These are phyloP conservation scores for Mycena kentingensis DNA, from an alignment of 768 basidiomycete genomes.

Conservation along the genomic window DNA sequence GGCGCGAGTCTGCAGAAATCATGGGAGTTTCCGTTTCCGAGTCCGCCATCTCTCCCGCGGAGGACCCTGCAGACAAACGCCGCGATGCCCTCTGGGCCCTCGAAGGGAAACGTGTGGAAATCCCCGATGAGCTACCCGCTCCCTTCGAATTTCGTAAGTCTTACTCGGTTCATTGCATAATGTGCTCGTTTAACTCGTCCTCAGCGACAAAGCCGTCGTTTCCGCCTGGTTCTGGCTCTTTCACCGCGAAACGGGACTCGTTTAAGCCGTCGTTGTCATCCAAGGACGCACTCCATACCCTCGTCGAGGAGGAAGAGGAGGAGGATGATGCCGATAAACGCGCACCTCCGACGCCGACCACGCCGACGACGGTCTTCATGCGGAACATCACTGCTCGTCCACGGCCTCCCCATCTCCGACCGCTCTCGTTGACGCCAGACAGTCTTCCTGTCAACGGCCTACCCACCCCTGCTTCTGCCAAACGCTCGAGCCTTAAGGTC, in stretches of 20 bases:
- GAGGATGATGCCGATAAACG: constrained; percentile 63
- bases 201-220: constrained; percentile 65
- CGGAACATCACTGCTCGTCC: constrained; percentile 49
- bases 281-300: constrained; percentile 77
- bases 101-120: constrained; percentile 86
- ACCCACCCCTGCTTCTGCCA: constrained; percentile 51
- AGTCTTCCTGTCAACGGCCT: constrained; percentile 43
- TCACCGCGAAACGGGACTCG: constrained; percentile 68
- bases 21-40: constrained; percentile 81
- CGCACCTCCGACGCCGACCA: constrained; percentile 31
- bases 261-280: constrained; percentile 68
- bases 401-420: constrained; percentile 72
- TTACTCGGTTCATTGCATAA: constrained; percentile 13
- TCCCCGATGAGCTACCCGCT: constrained; percentile 73
- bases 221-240: constrained; percentile 46
- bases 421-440: constrained; percentile 68
- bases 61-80: constrained; percentile 72
- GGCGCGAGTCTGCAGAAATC: constrained; percentile 86
- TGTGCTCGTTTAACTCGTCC: constrained; percentile 11
- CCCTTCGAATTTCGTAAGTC: constrained; percentile 72
- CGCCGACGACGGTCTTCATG: constrained; percentile 35
- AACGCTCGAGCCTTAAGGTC: constrained; percentile 42
- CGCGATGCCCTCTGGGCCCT: constrained; percentile 83
- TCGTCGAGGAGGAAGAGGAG: constrained; percentile 86
- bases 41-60: constrained; percentile 58